Evolutionary conservation across 768 basidiomycete species (phyloP).

Genomic region (Lactarius indigo): DNA sequence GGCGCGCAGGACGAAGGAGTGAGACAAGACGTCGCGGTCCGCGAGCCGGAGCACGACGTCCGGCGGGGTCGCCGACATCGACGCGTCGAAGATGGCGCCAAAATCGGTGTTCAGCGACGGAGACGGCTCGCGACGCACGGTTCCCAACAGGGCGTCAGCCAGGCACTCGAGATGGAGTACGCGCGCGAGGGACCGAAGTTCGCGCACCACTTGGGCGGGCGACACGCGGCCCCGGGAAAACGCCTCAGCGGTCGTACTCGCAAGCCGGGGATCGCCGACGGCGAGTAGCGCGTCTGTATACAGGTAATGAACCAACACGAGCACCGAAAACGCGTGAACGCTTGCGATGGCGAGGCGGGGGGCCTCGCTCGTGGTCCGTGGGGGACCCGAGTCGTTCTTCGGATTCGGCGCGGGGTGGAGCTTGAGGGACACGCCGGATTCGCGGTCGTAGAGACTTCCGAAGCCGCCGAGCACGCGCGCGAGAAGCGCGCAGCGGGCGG

Average conservation of each 20-base stretch:
- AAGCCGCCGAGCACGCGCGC: slow-evolving; percentile 39
- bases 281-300: slow-evolving; percentile 83
- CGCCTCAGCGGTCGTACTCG: slow-evolving; percentile 39
- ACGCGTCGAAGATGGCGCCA: slow-evolving; percentile 40
- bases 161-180: slow-evolving; percentile 58
- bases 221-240: slow-evolving; percentile 42
- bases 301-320: slow-evolving; percentile 80
- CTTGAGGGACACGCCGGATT: slow-evolving; percentile 32
- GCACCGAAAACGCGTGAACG: slow-evolving; percentile 59
- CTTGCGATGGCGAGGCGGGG: slow-evolving; percentile 46
- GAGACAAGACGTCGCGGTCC: slow-evolving; percentile 60
- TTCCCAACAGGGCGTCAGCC: slow-evolving; percentile 50
- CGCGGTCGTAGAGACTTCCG: slow-evolving; percentile 13
- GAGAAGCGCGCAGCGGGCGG: slow-evolving; percentile 52
- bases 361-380: slow-evolving; percentile 12
- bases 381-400: slow-evolving; percentile 5
- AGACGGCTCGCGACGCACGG: slow-evolving; percentile 51
- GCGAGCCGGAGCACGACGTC: slow-evolving; percentile 72
- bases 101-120: slow-evolving; percentile 53
- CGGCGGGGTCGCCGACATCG: slow-evolving; percentile 38
- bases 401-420: slow-evolving; percentile 27
- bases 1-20: slow-evolving; percentile 76
- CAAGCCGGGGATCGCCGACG: slow-evolving; percentile 78
- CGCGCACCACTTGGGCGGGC: slow-evolving; percentile 50
- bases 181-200: slow-evolving; percentile 57